phyloP scores from a whole-genome alignment of 805 yeast genomes.

The Candida nonsorbophila region DNA sequence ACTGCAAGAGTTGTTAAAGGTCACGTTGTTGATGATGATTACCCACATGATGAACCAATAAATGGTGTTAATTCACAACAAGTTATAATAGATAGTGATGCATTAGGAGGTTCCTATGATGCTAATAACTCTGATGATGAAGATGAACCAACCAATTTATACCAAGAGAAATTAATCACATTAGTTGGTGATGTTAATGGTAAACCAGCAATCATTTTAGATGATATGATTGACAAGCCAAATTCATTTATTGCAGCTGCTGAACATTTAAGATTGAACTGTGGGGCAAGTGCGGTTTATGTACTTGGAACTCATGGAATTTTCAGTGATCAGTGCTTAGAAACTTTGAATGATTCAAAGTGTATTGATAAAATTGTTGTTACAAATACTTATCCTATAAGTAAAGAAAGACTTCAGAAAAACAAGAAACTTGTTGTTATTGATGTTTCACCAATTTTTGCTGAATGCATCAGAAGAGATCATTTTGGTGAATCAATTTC shows the following conservation, averaged over 20 bases:
- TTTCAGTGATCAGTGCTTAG: slow-evolving; percentile 82
- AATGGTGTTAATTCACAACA: slow-evolving; percentile 4
- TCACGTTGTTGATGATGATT: slow-evolving; percentile 90
- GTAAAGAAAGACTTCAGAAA: slow-evolving; percentile 50
- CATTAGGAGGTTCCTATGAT: slow-evolving; percentile 77
- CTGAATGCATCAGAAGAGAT: slow-evolving; percentile 97
- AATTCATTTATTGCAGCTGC: slow-evolving; percentile 95
- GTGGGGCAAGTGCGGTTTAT: slow-evolving; percentile 91
- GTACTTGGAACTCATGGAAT: slow-evolving; percentile 95
- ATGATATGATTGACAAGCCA: slow-evolving; percentile 97
- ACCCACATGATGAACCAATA: slow-evolving; percentile 14
- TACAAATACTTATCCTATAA: slow-evolving; percentile 92
- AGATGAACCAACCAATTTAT: slow-evolving; percentile 60
- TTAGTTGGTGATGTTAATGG: slow-evolving; percentile 93
- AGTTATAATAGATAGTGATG: slow-evolving; percentile 39
- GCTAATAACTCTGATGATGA: slow-evolving; percentile 77
- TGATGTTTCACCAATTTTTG: slow-evolving; percentile 92
- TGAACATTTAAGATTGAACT: slow-evolving; percentile 89
- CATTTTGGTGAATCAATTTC: slow-evolving; percentile 97
- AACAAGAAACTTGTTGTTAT: slow-evolving; percentile 75
- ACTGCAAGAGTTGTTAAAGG: slow-evolving; percentile 96
- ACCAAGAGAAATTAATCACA: slow-evolving; percentile 83
- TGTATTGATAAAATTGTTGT: slow-evolving; percentile 90
- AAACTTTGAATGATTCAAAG: slow-evolving; percentile 66
- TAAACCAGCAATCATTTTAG: slow-evolving; percentile 88